These are phyloP conservation scores for Glaciozyma antarctica DNA, from an alignment of 768 basidiomycete species.

Conservation along the genomic window DNA sequence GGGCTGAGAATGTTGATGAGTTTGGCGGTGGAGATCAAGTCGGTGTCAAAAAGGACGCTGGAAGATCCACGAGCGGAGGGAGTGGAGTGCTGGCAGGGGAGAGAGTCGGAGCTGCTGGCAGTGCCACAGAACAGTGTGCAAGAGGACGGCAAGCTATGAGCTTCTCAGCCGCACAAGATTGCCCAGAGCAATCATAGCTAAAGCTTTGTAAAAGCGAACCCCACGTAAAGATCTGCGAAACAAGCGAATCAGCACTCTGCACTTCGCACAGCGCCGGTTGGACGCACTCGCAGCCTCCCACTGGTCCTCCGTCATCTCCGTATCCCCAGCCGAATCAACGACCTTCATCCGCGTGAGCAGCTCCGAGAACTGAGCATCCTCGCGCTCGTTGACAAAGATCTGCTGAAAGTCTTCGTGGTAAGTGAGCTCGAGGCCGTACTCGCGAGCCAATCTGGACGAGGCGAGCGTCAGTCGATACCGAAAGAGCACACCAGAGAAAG, in stretches of 20 bases:
- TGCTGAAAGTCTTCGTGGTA: conserved; percentile 88
- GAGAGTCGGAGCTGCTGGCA: no score
- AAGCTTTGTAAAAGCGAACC: conserved; percentile 20
- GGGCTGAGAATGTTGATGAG: no score
- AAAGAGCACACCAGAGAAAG: neutral
- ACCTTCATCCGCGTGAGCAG: conserved; percentile 86
- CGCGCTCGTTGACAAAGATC: conserved; percentile 70
- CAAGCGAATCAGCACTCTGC: neutral
- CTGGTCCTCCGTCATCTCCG: conserved; percentile 86
- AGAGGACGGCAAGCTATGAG: no score
- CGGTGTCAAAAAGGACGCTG: no score
- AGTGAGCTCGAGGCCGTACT: conserved; percentile 61
- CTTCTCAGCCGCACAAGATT: no score
- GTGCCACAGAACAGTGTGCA: no score
- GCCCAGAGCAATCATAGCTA: no score
- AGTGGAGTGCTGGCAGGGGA: no score
- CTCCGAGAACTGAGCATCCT: conserved; percentile 68
- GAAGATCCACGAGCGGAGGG: no score
- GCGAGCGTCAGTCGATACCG: neutral
- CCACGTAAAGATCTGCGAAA: conserved; percentile 24
- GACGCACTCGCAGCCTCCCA: conserved; percentile 96
- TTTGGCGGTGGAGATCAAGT: no score
- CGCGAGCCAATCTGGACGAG: conserved; percentile 59
- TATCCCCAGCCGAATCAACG: conserved; percentile 71
- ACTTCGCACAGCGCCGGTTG: no score